Evolutionary conservation across 306 rosid species (phyloP), one percentile per base, ranked within the genome.

Genomic region (Quercus alba): DNA sequence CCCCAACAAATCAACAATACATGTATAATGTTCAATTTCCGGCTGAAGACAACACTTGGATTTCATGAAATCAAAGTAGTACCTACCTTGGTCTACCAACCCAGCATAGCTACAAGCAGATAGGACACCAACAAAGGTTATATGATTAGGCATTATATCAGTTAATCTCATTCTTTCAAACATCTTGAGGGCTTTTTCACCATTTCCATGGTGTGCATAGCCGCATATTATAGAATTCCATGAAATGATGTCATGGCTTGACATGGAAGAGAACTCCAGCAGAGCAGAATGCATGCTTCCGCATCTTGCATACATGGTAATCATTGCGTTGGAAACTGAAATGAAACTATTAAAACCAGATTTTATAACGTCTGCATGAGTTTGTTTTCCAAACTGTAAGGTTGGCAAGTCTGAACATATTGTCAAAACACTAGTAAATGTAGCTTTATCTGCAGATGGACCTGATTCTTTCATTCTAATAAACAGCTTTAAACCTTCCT

Each of bases 261-360:
- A 61, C 90, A 86, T 86, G 67, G 76, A 84, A 31, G 79, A 77
- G 70, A 86, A 86, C 74, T 82, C 88, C 59, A 80, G 5, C 66
- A 82, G 31, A 78, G 92, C 88, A 38, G 78, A 89, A 51, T 78
- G 85, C 90, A 84, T 71, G 57, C 56, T 82, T 38, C 92, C 92
- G 64, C 92, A 89, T 76, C 88, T 89, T 28, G 92, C 88, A 19
- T 89, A 89, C 92, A 89, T 89, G 76, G 88, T 86, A 44, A 86
- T 57, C 80, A 82, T 80, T 35, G 90, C 92, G 66, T 86, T 89
- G 11, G 88, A 82, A 38, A 89, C 90, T 7, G 90, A 81, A 49
- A 89, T 35, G 30, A 64, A 74, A n/a, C 57, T 41, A 35, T 31
- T 20, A 68, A 86, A 86, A 75, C 92, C 92, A 3, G 69, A 56